Percentiles rank a stretch among this genome's conserved stretches.
phyloP scores from a whole-genome alignment of 805 yeast species.

The Cyberlindnera xylosilytica region DNA sequence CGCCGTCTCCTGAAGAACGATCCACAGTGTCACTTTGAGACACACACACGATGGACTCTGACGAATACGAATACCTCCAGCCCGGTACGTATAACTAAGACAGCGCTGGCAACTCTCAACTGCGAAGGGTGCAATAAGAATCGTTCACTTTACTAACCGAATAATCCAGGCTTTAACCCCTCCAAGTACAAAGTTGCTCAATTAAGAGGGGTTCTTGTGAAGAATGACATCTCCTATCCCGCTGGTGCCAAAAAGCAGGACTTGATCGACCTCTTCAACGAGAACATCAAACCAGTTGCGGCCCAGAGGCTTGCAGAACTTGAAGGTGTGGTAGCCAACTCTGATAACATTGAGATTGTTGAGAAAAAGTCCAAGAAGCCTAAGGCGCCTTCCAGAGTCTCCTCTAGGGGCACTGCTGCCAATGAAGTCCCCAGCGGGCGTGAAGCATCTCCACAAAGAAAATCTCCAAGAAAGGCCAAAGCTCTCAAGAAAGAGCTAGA shows the following conservation, averaged over 20 bases:
- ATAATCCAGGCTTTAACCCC: slow-evolving; percentile 71
- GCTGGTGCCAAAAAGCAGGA: slow-evolving; percentile 66
- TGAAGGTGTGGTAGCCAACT: slow-evolving; percentile 31
- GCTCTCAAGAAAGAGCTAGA: slow-evolving; percentile 14
- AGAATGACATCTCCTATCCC: slow-evolving; percentile 58
- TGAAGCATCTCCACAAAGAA: slow-evolving; percentile 5
- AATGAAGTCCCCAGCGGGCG: slow-evolving; percentile 2
- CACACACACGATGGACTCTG: slow-evolving; percentile 31
- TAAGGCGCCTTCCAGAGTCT: neutral
- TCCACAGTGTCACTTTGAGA: too few species aligned
- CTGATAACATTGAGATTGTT: slow-evolving; percentile 40
- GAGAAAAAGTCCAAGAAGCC: slow-evolving; percentile 5
- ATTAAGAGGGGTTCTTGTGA: slow-evolving; percentile 61
- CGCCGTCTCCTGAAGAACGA: too few species aligned
- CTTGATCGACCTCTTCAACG: slow-evolving; percentile 57
- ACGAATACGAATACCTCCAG: slow-evolving; percentile 35
- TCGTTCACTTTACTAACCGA: too few species aligned
- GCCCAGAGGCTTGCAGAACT: slow-evolving; percentile 35
- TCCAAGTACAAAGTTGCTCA: slow-evolving; percentile 62
- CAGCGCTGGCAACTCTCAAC: too few species aligned
- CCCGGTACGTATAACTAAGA: slow-evolving; percentile 36
- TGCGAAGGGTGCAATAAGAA: too few species aligned
- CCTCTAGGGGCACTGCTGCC: slow-evolving; percentile 1
- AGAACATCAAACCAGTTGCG: slow-evolving; percentile 48
- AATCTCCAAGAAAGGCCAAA: slow-evolving; percentile 20